Base-by-base conservation (phyloP, 371 early-diverging fungal genomes). In the Cokeromyces recurvatus region DNA sequence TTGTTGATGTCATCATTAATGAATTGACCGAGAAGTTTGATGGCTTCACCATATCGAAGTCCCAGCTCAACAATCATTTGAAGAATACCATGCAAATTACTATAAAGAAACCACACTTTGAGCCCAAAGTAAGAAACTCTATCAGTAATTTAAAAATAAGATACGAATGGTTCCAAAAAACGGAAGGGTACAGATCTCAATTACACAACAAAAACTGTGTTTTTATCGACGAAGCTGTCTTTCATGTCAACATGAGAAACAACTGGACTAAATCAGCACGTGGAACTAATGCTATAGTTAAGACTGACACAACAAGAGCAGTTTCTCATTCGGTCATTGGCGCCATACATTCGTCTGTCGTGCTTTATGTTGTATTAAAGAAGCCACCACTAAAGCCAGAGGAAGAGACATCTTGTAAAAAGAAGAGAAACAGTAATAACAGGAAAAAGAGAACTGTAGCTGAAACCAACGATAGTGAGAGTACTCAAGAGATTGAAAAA, bases 191-290 rank as follows among this genome's bases (percentile, higher is more conserved):
- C 46, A 24, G 46, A 46, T 46, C 14, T 53, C 19, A 34, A 50
- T 16, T 49, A 43, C 38, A 45, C 39, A 38, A 52, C n/a, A 53
- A 34, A 35, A 47, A 54, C 47, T 53, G 37, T 43, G 24, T 53
- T 16, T 46, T 53, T 43, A 53, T 53, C 38, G 53, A 53, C 21
- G 42, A 53, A 35, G 46, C 46, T 39, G 53, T 46, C 27, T 54
- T 54, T 32, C 27, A 55, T 49, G 36, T 55, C 12, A 45, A 48
- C 43, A 38, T 43, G 41, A 53, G 35, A 46, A 32, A 38, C 17
- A 39, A 32, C 32, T 39, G 37, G 32, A 39, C 40, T 27, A 40
- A 37, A 37, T 8, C 46, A 12, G 47, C 15, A 17, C 20, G 27
- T 21, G 47, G 35, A 37, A 46, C 19, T 15, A 21, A 40, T 11